These are phyloP conservation scores for Paraphaeosphaeria minitans DNA, from an alignment of 2,329 filamentous ascomycete genomes.

Conservation along the genomic window DNA sequence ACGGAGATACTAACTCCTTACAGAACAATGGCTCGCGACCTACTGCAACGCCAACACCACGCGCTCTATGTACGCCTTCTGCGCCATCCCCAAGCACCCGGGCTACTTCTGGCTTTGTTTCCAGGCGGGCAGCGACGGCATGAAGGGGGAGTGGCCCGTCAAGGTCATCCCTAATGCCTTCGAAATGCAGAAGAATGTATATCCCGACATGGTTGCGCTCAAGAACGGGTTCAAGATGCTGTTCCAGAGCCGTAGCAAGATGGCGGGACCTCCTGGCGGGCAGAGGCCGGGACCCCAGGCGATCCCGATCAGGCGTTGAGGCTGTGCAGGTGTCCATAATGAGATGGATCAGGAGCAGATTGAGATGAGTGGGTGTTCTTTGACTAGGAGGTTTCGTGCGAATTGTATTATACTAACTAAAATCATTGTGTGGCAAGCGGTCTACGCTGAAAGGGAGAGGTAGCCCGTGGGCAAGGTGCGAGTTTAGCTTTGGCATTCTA, in stretches of 20 bases:
- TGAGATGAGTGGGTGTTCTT: background rate
- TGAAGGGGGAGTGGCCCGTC: constrained; percentile 79
- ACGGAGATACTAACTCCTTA: constrained; percentile 20
- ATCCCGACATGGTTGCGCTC: constrained; percentile 91
- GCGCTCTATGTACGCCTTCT: constrained; percentile 93
- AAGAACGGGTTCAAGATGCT: constrained; percentile 97
- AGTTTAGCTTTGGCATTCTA: background rate
- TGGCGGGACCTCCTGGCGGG: background rate
- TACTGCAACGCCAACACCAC: constrained; percentile 96
- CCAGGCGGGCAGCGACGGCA: constrained; percentile 80
- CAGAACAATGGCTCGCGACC: constrained; percentile 93
- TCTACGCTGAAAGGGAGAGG: background rate
- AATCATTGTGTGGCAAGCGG: background rate
- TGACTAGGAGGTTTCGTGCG: background rate
- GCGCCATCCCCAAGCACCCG: constrained; percentile 86
- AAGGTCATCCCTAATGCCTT: constrained; percentile 93
- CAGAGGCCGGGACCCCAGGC: background rate
- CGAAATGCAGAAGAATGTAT: constrained; percentile 84
- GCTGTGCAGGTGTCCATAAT: too few species aligned
- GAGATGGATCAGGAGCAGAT: background rate
- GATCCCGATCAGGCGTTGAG: constrained; percentile 6
- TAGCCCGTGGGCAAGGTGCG: too few species aligned
- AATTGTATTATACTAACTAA: background rate
- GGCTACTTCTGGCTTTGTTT: constrained; percentile 97
- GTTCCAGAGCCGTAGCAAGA: constrained; percentile 50